Percentiles rank a stretch among this genome's conserved stretches.
These are phyloP conservation scores for Stentor roeselii DNA, from an alignment of 73 alveolate species.

Conservation along the genomic window DNA sequence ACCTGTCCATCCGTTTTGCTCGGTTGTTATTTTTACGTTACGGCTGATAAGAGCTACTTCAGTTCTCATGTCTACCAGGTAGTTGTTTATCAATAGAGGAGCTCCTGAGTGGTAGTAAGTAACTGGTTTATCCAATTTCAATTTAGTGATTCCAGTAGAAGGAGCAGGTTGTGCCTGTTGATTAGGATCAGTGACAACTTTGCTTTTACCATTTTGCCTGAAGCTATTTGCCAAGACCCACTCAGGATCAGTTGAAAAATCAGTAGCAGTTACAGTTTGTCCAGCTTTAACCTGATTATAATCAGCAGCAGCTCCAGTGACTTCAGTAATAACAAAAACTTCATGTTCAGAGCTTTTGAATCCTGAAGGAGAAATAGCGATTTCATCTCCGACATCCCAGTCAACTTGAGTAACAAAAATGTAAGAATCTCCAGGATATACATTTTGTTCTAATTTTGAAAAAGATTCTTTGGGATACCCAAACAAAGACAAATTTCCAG, in stretches of 20 bases:
- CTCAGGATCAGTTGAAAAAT: constrained; percentile 11
- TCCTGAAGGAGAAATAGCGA: constrained; percentile 58
- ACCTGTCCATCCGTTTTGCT: not conserved
- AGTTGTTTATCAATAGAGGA: not conserved
- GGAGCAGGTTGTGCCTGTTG: not conserved
- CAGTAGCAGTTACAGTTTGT: not conserved
- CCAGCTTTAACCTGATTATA: not conserved
- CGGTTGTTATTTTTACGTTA: constrained; percentile 31
- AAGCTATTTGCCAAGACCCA: not conserved
- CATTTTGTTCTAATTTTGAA: not conserved
- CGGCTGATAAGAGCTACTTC: constrained; percentile 61
- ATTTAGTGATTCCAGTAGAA: constrained; percentile 15
- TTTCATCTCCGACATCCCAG: constrained; percentile 61
- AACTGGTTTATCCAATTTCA: not conserved
- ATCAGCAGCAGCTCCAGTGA: constrained; percentile 21
- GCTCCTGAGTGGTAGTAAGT: constrained; percentile 15
- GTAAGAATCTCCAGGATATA: constrained; percentile 19
- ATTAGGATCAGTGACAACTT: not conserved
- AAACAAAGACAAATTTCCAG: not conserved
- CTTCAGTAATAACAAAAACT: constrained; percentile 27
- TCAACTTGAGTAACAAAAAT: constrained; percentile 33
- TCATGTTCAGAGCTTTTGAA: constrained; percentile 44
- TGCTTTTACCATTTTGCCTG: not conserved
- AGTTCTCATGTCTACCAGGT: constrained; percentile 51
- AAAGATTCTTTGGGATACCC: constrained; percentile 1